phyloP scores from a whole-genome alignment of 139 green algal species.

The Desmodesmus armatus region DNA sequence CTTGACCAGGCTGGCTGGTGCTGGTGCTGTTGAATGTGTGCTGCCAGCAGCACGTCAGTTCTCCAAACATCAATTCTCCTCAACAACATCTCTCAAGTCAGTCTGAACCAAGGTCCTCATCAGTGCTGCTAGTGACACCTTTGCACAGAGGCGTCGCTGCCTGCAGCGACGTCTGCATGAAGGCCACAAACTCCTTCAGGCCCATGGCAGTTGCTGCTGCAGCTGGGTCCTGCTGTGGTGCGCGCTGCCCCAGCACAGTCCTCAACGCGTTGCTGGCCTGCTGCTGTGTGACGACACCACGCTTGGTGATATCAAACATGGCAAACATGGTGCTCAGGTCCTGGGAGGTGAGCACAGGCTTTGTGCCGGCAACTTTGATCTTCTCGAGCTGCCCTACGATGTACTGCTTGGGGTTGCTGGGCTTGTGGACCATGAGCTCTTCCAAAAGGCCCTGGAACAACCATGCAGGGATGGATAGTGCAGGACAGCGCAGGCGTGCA shows the following conservation, averaged over 20 bases:
- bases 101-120: too few species aligned
- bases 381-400: constrained; percentile 39
- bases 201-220: neutral
- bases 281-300: neutral
- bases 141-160: constrained; percentile 29
- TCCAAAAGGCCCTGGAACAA: constrained; percentile 28
- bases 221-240: neutral
- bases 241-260: constrained; percentile 30
- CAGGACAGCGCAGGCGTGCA: neutral
- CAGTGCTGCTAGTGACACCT: too few species aligned
- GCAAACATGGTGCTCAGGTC: constrained; percentile 36
- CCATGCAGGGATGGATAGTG: neutral
- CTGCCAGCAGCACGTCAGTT: too few species aligned
- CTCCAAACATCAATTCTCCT: too few species aligned
- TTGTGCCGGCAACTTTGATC: constrained; percentile 39
- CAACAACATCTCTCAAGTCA: too few species aligned
- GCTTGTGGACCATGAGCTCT: constrained; percentile 37
- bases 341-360: constrained; percentile 18
- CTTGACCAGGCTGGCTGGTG: too few species aligned
- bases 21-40: too few species aligned
- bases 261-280: constrained; percentile 25
- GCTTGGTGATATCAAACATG: constrained; percentile 37
- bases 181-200: constrained; percentile 15
- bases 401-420: constrained; percentile 39
- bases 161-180: neutral